Evolutionary conservation across 257 asterid species (phyloP).

Genomic region (Lavandula angustifolia): DNA sequence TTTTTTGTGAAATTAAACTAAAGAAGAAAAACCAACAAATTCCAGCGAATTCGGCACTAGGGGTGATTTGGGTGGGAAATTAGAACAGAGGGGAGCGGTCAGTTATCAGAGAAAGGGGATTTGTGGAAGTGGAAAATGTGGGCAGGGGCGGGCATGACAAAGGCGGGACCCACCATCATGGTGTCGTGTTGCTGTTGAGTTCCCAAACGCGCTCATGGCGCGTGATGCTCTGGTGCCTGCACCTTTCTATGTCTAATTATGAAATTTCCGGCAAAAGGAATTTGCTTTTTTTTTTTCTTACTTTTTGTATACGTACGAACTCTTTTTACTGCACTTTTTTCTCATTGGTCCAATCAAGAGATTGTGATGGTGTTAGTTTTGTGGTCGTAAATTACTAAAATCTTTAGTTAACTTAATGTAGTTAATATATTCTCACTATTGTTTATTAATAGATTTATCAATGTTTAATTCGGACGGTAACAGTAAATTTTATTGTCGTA

Average conservation of each 20-base stretch:
- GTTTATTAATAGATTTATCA: no score
- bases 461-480: no score
- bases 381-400: no score
- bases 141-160: slow-evolving; percentile 32
- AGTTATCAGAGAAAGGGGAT: background rate
- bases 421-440: no score
- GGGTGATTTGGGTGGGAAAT: slow-evolving; percentile 25
- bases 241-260: background rate
- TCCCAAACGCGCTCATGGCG: slow-evolving; percentile 6
- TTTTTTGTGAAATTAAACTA: background rate
- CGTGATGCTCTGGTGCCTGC: background rate
- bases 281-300: no score
- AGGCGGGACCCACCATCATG: slow-evolving; percentile 35
- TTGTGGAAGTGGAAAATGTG: slow-evolving; percentile 22
- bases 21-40: background rate
- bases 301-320: no score
- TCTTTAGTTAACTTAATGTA: no score
- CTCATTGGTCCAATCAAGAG: no score
- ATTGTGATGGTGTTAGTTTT: no score
- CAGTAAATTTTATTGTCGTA: no score
- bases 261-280: background rate
- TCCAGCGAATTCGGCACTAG: background rate
- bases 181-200: slow-evolving; percentile 32
- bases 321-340: no score
- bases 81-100: slow-evolving; percentile 6